Evolutionary conservation across 2,329 filamentous ascomycete genomes (phyloP).

Genomic region (Ploettnerulaceae sp.): DNA sequence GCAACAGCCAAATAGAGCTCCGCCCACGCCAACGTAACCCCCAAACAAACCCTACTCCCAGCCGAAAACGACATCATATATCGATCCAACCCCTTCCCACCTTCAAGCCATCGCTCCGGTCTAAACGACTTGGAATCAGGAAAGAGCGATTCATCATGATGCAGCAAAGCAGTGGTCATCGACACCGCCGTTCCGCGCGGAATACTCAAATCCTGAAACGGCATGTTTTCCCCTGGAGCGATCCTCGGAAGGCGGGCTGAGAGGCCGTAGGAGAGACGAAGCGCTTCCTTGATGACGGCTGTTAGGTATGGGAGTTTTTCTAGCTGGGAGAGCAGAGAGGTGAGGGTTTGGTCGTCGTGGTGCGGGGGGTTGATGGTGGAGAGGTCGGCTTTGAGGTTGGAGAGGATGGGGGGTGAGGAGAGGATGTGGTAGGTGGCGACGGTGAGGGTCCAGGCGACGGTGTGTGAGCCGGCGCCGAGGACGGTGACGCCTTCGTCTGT

Average conservation of each 20-base stretch:
- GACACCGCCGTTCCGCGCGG: slow-evolving; percentile 35
- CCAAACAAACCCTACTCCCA: slow-evolving; percentile 39
- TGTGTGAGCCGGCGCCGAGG: slow-evolving; percentile 36
- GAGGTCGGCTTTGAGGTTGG: slow-evolving; percentile 32
- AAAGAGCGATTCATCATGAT: slow-evolving; percentile 38
- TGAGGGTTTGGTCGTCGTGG: slow-evolving; percentile 6
- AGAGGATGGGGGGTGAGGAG: slow-evolving; percentile 27
- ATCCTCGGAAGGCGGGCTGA: slow-evolving; percentile 30
- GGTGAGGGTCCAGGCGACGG: slow-evolving; percentile 33
- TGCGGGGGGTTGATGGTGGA: slow-evolving; percentile 1
- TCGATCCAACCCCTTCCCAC: slow-evolving; percentile 31
- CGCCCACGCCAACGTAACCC: slow-evolving; percentile 28
- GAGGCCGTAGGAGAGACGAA: slow-evolving; percentile 32
- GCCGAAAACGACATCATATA: slow-evolving; percentile 41
- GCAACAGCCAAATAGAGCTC: slow-evolving; percentile 20
- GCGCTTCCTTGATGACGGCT: slow-evolving; percentile 31
- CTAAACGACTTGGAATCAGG: slow-evolving; percentile 27
- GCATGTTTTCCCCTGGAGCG: slow-evolving; percentile 9
- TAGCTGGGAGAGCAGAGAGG: slow-evolving; percentile 8
- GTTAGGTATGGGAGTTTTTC: slow-evolving; percentile 32
- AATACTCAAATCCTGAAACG: slow-evolving; percentile 11
- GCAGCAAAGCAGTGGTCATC: slow-evolving; percentile 37
- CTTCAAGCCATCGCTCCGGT: slow-evolving; percentile 8
- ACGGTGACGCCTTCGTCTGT: slow-evolving; percentile 34
- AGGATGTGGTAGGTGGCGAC: slow-evolving; percentile 36